These are phyloP conservation scores for Thuja plicata DNA, from an alignment of 83 land plant species.

Conservation along the genomic window DNA sequence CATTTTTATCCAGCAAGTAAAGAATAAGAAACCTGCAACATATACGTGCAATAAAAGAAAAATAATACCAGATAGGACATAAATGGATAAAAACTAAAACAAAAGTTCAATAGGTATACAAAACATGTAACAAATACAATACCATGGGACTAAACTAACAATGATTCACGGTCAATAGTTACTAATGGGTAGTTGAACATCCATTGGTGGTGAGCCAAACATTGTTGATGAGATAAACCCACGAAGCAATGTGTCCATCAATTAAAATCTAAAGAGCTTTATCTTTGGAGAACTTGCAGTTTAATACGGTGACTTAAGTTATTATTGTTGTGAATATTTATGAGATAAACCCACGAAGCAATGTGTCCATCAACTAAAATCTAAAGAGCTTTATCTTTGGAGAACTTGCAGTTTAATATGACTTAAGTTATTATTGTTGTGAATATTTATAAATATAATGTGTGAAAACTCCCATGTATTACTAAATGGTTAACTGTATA, in stretches of 20 bases:
- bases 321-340: neutral
- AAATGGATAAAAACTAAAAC: neutral
- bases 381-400: neutral
- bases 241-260: neutral
- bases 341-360: neutral
- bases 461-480: neutral
- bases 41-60: neutral
- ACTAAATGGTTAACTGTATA: neutral
- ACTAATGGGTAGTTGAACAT: neutral
- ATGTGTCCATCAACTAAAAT: neutral
- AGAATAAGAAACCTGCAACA: neutral
- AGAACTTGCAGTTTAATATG: neutral
- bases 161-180: neutral
- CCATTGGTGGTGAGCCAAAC: neutral
- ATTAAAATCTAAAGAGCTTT: neutral
- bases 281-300: neutral
- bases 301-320: neutral
- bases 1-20: neutral
- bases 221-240: constrained; percentile 5
- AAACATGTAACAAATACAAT: neutral
- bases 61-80: neutral
- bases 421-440: too few species aligned
- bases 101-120: neutral
- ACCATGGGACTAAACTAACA: neutral
- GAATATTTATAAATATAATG: neutral